Base-by-base conservation (phyloP, 768 basidiomycete species). In the Gloeophyllum trabeum region DNA sequence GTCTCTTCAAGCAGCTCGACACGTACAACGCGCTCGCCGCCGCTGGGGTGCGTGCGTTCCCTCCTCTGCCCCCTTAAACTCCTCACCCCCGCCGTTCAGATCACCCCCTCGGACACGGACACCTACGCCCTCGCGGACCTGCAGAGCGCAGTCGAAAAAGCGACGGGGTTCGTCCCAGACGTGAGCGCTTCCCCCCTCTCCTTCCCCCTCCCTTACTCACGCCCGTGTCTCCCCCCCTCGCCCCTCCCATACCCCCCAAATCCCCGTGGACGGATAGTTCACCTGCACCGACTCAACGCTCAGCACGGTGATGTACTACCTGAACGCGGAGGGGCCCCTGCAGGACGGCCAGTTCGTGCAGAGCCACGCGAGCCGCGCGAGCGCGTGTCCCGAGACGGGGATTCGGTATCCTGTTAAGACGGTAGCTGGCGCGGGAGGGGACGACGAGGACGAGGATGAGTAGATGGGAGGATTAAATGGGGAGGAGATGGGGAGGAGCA, bases 251-350 rank as follows among this genome's bases (percentile, higher is more conserved):
- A 10, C 28, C 28, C 10, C 28, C 28, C 16, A 16, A 32, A 32
- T 16, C 28, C 28, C n/a, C n/a, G n/a, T n/a, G n/a, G n/a, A n/a
- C n/a, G n/a, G n/a, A n/a, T 32, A 32, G 28, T 37, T 37, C 20
- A 19, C 20, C 19, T 37, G 36, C 20, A 37, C 12, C 7, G 21
- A 20, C 24, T 22, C 21, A 1, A 21, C 42, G 20, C 20, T 46
- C 10, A 32, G 43, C 13, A 44, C 19, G 5, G 42, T 46, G 2
- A 43, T 44, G 26, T 46, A 43, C 41, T 46, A 46, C 32, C 30
- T 46, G n/a, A 28, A 30, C 22, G 45, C 45, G 20, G 36, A 44
- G 24, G 45, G 45, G 14, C 45, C 45, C 12, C 24, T 46, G 25
- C 45, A 46, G 35, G 18, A 44, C 12, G 45, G 45, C 18, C 14